Evolutionary conservation across 257 asterid species (phyloP).

Genomic region (Salvia hispanica): DNA sequence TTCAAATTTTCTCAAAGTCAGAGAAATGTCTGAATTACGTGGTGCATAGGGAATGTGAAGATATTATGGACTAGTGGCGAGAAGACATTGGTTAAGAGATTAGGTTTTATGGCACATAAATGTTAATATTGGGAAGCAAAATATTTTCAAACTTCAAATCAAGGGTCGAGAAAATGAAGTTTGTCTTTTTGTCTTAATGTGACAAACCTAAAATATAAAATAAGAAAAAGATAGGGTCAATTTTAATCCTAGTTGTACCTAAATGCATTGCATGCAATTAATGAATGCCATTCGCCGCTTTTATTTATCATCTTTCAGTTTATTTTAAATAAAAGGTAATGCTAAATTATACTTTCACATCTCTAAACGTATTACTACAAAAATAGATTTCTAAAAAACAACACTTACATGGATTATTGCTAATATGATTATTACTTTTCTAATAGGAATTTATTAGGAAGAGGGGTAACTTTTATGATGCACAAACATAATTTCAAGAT

Average conservation of each 20-base stretch:
- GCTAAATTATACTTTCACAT: too few species aligned
- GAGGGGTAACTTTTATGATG: too few species aligned
- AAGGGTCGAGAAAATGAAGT: conserved; percentile 39
- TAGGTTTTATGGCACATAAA: conserved; percentile 33
- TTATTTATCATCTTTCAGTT: background rate
- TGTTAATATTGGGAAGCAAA: conserved; percentile 30
- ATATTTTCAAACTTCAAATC: conserved; percentile 23
- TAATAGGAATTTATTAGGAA: too few species aligned
- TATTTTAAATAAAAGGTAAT: background rate
- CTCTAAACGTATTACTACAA: too few species aligned
- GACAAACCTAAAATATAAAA: conserved; percentile 8
- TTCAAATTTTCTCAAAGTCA: background rate
- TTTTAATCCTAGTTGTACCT: conserved; percentile 19
- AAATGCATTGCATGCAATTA: conserved; percentile 34
- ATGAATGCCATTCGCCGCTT: conserved; percentile 26
- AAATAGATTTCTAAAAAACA: too few species aligned
- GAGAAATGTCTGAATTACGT: conserved; percentile 36
- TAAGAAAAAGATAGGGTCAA: conserved; percentile 27
- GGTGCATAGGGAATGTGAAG: conserved; percentile 36
- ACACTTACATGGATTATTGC: too few species aligned
- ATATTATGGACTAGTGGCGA: conserved; percentile 32
- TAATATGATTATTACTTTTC: too few species aligned
- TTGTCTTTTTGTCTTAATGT: conserved; percentile 35
- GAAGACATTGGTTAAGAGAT: conserved; percentile 38
- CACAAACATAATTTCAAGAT: too few species aligned